Evolutionary conservation across 2,329 filamentous ascomycete species (phyloP).

Genomic region (Aspergillus sp.): DNA sequence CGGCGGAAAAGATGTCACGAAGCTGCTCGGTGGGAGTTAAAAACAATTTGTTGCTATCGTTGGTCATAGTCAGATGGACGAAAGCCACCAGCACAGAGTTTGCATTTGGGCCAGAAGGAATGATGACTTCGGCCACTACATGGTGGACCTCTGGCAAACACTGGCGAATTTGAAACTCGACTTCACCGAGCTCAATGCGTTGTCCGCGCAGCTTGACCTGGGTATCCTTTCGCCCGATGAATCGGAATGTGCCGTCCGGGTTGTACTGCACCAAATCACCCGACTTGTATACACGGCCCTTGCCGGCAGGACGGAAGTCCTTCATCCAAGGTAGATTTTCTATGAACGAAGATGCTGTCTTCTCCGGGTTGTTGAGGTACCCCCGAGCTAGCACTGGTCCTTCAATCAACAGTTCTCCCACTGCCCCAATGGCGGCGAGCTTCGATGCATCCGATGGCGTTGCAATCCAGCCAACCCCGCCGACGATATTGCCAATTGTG

Average conservation of each 20-base stretch:
- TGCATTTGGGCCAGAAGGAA: background rate
- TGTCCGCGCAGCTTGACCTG: conserved; percentile 16
- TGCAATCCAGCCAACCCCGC: background rate
- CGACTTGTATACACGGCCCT: conserved; percentile 25
- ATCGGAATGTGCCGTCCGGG: conserved; percentile 1
- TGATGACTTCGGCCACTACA: background rate
- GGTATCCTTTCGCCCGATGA: conserved; percentile 7
- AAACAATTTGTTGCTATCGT: background rate
- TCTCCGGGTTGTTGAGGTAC: conserved; percentile 27
- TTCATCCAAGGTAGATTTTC: conserved; percentile 6
- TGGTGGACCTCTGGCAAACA: conserved; percentile 1
- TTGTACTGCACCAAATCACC: conserved; percentile 26
- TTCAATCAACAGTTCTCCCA: conserved; percentile 25
- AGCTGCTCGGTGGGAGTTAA: background rate
- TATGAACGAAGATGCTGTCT: conserved; percentile 23
- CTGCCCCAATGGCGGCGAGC: conserved; percentile 14
- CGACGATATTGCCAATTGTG: background rate
- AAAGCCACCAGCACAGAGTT: background rate
- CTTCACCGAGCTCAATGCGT: background rate
- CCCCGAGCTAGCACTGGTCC: conserved; percentile 28
- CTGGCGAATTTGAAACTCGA: background rate
- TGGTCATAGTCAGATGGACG: background rate
- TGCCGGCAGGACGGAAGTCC: background rate
- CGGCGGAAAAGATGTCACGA: background rate
- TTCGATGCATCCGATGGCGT: conserved; percentile 19